Evolutionary conservation across 2,329 filamentous ascomycete genomes (phyloP).

Genomic region (Beauveria medogensis): DNA sequence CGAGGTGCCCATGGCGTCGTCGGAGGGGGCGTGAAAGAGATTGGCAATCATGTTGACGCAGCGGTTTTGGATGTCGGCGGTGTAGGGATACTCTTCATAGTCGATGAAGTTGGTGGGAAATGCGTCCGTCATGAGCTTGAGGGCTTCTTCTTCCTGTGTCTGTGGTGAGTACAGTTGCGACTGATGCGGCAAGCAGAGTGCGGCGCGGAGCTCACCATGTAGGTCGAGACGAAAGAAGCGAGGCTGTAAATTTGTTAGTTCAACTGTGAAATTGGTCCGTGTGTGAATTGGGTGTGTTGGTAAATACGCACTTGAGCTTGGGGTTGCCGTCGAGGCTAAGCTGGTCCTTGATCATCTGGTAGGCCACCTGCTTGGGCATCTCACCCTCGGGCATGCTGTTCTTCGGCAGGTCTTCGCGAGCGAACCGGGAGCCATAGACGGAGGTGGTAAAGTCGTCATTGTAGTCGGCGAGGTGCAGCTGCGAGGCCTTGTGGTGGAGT

Average conservation of each 20-base stretch:
- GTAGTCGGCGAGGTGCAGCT: constrained; percentile 41
- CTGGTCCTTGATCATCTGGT: constrained; percentile 94
- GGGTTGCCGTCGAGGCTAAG: constrained; percentile 86
- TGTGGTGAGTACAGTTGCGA: background rate
- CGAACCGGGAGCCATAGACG: constrained; percentile 84
- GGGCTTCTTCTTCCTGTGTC: constrained; percentile 79
- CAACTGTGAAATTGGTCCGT: background rate
- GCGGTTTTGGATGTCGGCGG: constrained; percentile 81
- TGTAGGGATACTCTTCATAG: constrained; percentile 77
- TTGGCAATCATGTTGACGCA: constrained; percentile 86
- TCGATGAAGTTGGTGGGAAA: constrained; percentile 96
- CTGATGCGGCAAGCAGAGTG: constrained; percentile 3
- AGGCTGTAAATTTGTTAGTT: constrained; percentile 42
- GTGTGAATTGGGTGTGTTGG: no score
- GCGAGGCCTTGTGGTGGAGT: constrained; percentile 31
- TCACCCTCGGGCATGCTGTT: constrained; percentile 81
- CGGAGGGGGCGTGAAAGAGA: constrained; percentile 72
- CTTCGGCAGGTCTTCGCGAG: constrained; percentile 69
- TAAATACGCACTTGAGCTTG: constrained; percentile 60
- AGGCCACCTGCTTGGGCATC: constrained; percentile 90
- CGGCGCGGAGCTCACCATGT: constrained; percentile 57
- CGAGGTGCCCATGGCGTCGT: constrained; percentile 73
- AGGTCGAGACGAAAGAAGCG: constrained; percentile 90
- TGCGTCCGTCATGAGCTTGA: constrained; percentile 88
- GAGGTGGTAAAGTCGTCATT: constrained; percentile 61